phyloP scores from a whole-genome alignment of 345 rosid species.

The Trapa bicornis region DNA sequence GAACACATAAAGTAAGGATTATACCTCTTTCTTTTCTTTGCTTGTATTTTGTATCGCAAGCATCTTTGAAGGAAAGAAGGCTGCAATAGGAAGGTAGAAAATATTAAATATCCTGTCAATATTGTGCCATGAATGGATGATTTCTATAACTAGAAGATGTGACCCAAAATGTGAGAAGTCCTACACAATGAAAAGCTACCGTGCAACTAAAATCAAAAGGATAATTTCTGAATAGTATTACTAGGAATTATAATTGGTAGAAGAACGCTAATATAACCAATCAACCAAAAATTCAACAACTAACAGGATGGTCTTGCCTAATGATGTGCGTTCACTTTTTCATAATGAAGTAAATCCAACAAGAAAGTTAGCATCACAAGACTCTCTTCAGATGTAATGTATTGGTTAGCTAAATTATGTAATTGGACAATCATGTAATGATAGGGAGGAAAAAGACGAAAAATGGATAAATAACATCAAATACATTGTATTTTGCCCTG shows the following conservation, averaged over 20 bases:
- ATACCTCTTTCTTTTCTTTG: conserved; percentile 47
- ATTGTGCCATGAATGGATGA: neutral
- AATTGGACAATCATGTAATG: neutral
- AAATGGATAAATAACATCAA: conserved; percentile 2
- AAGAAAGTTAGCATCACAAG: neutral
- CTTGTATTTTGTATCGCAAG: conserved; percentile 48
- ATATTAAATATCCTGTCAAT: neutral
- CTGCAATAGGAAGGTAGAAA: conserved; percentile 25
- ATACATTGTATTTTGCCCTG: conserved; percentile 53
- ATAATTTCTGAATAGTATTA: neutral
- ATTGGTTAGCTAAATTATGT: neutral
- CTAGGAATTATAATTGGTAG: neutral
- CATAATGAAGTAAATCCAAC: neutral
- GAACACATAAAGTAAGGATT: conserved; percentile 5
- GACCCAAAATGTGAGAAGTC: neutral
- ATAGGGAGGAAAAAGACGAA: conserved; percentile 1
- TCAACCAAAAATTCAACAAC: neutral
- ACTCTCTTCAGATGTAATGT: too few species aligned
- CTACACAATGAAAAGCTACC: neutral
- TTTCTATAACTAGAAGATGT: neutral
- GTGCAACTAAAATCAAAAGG: neutral
- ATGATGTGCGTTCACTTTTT: neutral
- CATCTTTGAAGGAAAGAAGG: conserved; percentile 67
- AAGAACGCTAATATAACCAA: neutral
- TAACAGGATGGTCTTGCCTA: neutral